These are phyloP conservation scores for Phytophthora pseudosyringae DNA, from an alignment of 352 stramenopile genomes.

Conservation along the genomic window DNA sequence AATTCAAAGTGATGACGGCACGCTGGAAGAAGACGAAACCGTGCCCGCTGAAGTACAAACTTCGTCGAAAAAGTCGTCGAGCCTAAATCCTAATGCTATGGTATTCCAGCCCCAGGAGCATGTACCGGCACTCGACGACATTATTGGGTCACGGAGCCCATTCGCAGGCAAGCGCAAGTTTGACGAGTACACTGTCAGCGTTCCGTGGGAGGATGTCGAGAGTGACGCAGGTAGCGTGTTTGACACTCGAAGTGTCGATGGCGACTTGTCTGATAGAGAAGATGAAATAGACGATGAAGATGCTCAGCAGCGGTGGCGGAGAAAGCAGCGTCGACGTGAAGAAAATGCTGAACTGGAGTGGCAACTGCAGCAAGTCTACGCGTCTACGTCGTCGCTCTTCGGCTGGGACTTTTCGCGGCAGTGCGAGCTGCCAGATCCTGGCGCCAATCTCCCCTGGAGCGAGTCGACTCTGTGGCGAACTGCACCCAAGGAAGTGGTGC, in stretches of 20 bases:
- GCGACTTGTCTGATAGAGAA: conserved; percentile 32
- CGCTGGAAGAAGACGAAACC: conserved; percentile 13
- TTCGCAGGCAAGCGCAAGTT: conserved; percentile 68
- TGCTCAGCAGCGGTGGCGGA: conserved; percentile 19
- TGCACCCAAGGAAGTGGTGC: conserved; percentile 72
- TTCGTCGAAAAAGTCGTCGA: conserved; percentile 22
- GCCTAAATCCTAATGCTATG: conserved; percentile 65
- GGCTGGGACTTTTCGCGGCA: conserved; percentile 80
- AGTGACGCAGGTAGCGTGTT: conserved; percentile 26
- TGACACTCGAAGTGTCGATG: conserved; percentile 22
- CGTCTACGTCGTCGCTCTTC: conserved; percentile 69
- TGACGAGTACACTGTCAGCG: conserved; percentile 70
- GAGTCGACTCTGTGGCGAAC: conserved; percentile 69
- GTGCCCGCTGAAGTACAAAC: conserved; percentile 3
- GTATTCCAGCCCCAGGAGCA: conserved; percentile 55
- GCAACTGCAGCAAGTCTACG: conserved; percentile 81
- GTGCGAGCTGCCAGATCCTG: conserved; percentile 43
- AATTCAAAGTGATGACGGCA: conserved; percentile 22
- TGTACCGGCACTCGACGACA: background rate
- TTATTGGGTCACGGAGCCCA: background rate
- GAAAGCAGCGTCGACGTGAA: conserved; percentile 49
- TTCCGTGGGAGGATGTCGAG: conserved; percentile 42
- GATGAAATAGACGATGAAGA: conserved; percentile 25
- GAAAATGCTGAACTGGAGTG: conserved; percentile 63
- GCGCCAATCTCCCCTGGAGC: conserved; percentile 44